Evolutionary conservation across 2,329 filamentous ascomycete genomes (phyloP), one percentile per base, ranked within the genome.

Genomic region (Chrysosporium queenslandicum): DNA sequence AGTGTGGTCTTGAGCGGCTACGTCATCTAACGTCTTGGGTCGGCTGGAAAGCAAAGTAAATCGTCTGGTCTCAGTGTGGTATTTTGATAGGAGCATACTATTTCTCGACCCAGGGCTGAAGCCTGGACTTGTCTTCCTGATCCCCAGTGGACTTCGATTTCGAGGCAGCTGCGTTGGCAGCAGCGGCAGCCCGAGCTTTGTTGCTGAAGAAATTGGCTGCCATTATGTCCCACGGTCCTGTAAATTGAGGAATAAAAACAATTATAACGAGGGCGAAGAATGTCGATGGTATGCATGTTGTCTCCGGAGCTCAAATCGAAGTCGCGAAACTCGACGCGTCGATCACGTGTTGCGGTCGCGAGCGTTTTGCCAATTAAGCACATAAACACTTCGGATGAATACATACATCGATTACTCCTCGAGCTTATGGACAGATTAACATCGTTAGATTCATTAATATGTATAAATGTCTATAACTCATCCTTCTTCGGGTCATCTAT

Each of bases 91-190:
- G 37, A 57, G 23, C 66, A 53, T 75, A 95, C 91, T 96, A 97
- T 86, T 97, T 97, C 75, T 97, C 92, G 50, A 97, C 91, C 92
- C 92, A 98, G 63, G 92, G 92, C 65, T 96, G 91, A 60, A 83
- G 76, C 63, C 79, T 79, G 59, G 77, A 77, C 27, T 75, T 75
- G 55, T 86, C 81, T 64, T 80, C 84, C 63, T 75, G 77, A 54
- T 74, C 70, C 29, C 73, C 78, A 58, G 82, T 77, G 51, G 76
- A 69, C 69, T 91, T 94, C 50, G 77, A 77, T 41, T 84, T 81
- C 18, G 78, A 70, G 54, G 71, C 66, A 9, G 83, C 86, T 6
- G 49, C 20, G n/a, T 51, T 51, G 50, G 85, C 86, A 65, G 88
- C 88, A 32, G 74, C 78, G 37, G 76, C 76, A 57, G 81, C 78